Base-by-base conservation (phyloP, 257 asterid genomes). In the Capsicum chinense region DNA sequence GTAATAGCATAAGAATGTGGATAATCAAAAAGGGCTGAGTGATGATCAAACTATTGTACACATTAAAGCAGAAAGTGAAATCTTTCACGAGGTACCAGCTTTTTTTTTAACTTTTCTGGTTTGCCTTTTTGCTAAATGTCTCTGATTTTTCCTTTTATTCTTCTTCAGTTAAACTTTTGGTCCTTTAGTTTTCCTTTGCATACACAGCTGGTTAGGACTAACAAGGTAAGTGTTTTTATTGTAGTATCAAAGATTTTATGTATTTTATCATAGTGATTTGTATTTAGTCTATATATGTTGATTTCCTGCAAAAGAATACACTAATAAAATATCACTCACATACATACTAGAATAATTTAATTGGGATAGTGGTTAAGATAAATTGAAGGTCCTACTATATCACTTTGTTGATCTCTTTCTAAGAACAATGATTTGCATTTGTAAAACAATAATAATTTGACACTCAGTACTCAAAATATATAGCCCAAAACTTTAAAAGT, bases 161-260 rank as follows among this genome's bases (percentile, higher is more conserved):
- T 85, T 89, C 58, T 87, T 85, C 96, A 97, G 99, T 95, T 95
- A 47, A 89, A 98, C 91, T 93, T 90, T 50, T 97, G 99, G 99
- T 97, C 97, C 85, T 88, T 95, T 88, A 90, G 85, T 85, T 95
- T 97, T 81, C 94, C 94, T 37, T 85, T 95, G 84, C 93, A 88
- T 37, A 83, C 85, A 44, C 94, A 95, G 85, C 92, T 82, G 87
- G 92, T 92, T 57, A 87, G 90, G 56, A 84, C 92, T 54, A 83
- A 88, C 86, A 97, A 95, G 98, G 99, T 84, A 88, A 90, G 92
- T 86, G 9, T 48, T 59, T 4, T 67, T 44, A 35, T 73, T 57
- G 8, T 21, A 48, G 39, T 62, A 66, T 10, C 14, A 56, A 3
- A 33, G 52, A 15, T 64, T 60, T 81, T 69, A 76, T 50, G 60